phyloP scores from a whole-genome alignment of 1,284 basidiomycete species.

The Phellopilus nigrolimitatus region DNA sequence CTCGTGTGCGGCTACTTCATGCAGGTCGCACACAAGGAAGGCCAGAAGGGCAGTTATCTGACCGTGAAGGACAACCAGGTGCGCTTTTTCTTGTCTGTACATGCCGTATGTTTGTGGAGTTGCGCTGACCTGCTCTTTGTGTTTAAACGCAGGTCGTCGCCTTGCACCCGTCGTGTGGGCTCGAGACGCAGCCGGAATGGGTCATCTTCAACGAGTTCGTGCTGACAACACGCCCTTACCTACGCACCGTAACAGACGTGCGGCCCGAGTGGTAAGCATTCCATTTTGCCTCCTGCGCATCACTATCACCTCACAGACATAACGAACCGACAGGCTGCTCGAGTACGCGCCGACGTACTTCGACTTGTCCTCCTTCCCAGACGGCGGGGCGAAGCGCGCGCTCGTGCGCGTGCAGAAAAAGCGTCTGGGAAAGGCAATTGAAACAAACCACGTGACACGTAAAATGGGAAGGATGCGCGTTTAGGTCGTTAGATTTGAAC shows the following conservation, averaged over 20 bases:
- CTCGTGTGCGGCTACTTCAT: conserved; percentile 96
- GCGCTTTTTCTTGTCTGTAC: conserved; percentile 23
- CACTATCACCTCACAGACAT: not conserved
- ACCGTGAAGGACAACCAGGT: conserved; percentile 95
- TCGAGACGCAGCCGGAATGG: conserved; percentile 95
- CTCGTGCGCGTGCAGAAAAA: conserved; percentile 48
- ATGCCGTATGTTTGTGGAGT: not conserved
- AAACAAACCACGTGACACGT: no score
- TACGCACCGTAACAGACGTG: conserved; percentile 90
- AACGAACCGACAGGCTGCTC: conserved; percentile 54
- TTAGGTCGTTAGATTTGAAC: no score
- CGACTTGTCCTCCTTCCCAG: conserved; percentile 60
- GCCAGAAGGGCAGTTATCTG: conserved; percentile 79
- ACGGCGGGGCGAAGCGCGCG: conserved; percentile 72
- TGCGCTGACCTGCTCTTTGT: conserved; percentile 5
- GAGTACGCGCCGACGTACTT: conserved; percentile 82
- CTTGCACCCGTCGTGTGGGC: conserved; percentile 93
- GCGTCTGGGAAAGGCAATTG: conserved; percentile 34
- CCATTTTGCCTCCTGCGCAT: not conserved
- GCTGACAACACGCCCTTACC: conserved; percentile 84
- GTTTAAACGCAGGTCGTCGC: conserved; percentile 58
- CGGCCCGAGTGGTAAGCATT: conserved; percentile 77
- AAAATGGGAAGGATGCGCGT: no score
- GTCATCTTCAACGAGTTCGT: conserved; percentile 98
- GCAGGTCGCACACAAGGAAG: conserved; percentile 96